Base-by-base conservation (phyloP, 306 rosid species). In the Prinsepia uniflora region DNA sequence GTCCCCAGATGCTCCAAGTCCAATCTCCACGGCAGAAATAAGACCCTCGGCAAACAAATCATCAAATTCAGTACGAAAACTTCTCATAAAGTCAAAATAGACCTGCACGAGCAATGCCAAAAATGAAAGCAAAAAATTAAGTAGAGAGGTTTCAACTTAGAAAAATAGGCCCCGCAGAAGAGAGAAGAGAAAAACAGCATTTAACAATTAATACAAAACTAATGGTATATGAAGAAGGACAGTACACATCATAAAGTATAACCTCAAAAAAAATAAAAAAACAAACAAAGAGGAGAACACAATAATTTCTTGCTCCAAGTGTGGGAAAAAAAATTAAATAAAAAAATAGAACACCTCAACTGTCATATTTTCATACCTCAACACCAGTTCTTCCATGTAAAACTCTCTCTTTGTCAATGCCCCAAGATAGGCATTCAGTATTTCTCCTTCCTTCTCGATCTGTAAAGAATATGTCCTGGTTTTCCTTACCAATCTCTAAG, bases 361-460 rank as follows among this genome's bases (percentile, higher is more conserved):
- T 19, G 15, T 39, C 43, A 72, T 71, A 62, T 55, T 82, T 63
- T 63, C 66, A 69, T 79, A 94, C 99, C 96, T 94, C 99, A 57
- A 90, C 84, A 74, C 95, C 96, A 79, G 99, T 90, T 87, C 99
- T 89, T 75, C 99, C 99, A 65, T 81, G 89, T 52, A 94, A 82
- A 84, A 91, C 95, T 56, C 99, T 77, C 73, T 90, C 99, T 87
- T 87, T 90, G 78, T 94, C 99, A 71, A 87, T 68, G 55, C 99
- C 99, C 97, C 95, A 91, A 59, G 99, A 90, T 55, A 90, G 85
- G 74, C 95, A 94, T 78, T 94, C 97, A 24, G 91, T 83, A 73
- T 89, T 94, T 78, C 97, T 94, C 87, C 88, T 85, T 73, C 99
- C 99, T 83, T 91, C 96, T 70, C 96, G 89, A 80, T 94, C 99